Conservation (phyloP, 148 eudicot genomes). For the Simmondsia chinensis region DNA sequence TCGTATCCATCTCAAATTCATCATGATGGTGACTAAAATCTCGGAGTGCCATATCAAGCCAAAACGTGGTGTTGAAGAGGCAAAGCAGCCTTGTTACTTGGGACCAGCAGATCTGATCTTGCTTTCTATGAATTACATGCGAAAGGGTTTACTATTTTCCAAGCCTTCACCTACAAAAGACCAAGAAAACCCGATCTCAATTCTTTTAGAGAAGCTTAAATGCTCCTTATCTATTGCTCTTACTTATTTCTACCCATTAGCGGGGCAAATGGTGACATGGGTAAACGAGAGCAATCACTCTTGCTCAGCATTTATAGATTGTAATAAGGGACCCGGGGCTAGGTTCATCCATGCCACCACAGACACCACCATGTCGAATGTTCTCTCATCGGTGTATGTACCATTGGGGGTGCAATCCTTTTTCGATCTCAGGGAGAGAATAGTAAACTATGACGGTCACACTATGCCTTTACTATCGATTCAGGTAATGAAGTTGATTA, state of each 20-base stretch:
- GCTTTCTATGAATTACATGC: background rate
- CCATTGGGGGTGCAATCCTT: conserved; percentile 15
- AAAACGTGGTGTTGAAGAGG: no score
- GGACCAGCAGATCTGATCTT: background rate
- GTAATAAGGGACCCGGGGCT: conserved; percentile 26
- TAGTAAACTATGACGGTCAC: conserved; percentile 30
- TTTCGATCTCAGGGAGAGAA: conserved; percentile 9
- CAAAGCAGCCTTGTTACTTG: conserved; percentile 2
- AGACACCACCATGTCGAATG: conserved; percentile 4
- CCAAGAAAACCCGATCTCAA: background rate
- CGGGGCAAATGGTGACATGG: background rate
- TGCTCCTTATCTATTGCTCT: background rate
- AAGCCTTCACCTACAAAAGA: background rate
- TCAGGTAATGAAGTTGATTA: no score
- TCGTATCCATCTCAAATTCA: no score
- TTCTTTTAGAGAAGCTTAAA: background rate
- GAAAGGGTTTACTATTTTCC: background rate
- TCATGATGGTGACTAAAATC: no score
- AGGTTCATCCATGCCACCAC: conserved; percentile 23
- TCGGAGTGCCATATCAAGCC: no score
- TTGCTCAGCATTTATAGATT: background rate
- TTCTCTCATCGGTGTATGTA: conserved; percentile 8
- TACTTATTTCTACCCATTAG: background rate
- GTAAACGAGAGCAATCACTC: background rate
- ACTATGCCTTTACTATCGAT: conserved; percentile 22